Evolutionary conservation across 148 eudicot species (phyloP).

Genomic region (Tetragonia tetragonoides): DNA sequence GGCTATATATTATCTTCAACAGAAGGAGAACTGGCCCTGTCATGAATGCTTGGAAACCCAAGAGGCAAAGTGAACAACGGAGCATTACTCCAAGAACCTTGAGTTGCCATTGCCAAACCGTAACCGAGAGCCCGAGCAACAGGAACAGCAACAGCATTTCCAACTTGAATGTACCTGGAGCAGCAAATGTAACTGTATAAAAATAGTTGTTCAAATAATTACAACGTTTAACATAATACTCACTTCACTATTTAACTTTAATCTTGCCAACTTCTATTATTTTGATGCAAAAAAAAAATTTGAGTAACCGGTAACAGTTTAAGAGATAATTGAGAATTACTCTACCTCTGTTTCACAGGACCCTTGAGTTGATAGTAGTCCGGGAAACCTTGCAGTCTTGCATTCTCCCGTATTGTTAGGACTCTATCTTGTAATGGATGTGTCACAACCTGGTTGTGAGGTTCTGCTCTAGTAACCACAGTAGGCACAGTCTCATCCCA

Average conservation of each 20-base stretch:
- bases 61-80: conserved; percentile 42
- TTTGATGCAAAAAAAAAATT: too few species aligned
- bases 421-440: conserved; percentile 80
- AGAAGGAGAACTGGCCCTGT: not conserved
- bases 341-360: conserved; percentile 63
- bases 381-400: conserved; percentile 82
- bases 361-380: conserved; percentile 68
- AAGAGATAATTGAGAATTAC: too few species aligned
- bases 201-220: too few species aligned
- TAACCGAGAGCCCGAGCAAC: conserved; percentile 77
- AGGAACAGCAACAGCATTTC: conserved; percentile 86
- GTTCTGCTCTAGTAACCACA: conserved; percentile 85
- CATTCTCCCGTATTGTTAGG: conserved; percentile 74
- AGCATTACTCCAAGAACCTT: conserved; percentile 31
- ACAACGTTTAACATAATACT: too few species aligned
- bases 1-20: conserved; percentile 17
- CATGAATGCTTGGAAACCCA: conserved; percentile 33
- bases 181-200: not conserved
- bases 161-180: conserved; percentile 72
- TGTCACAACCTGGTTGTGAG: conserved; percentile 63
- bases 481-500: conserved; percentile 86
- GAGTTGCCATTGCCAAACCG: conserved; percentile 44
- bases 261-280: too few species aligned
- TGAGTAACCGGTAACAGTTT: too few species aligned
- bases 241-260: too few species aligned